phyloP scores from a whole-genome alignment of 75 land plant species.

The Cupressus sempervirens region DNA sequence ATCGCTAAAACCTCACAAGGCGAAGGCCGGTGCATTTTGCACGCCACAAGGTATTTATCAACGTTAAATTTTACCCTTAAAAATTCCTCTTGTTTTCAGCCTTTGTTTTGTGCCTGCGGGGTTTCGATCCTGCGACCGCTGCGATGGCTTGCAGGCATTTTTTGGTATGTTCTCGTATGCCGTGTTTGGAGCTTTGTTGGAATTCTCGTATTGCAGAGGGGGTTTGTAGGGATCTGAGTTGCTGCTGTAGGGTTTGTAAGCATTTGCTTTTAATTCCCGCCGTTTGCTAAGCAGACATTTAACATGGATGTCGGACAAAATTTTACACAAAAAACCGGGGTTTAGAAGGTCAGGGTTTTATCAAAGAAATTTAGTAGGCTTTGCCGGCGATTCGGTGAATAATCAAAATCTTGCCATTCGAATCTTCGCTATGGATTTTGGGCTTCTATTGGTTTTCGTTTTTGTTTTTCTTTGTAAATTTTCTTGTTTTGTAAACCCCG shows the following conservation, averaged over 20 bases:
- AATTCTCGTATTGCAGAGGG: not conserved
- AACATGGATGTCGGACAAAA: not conserved
- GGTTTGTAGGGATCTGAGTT: not conserved
- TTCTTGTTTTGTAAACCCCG: not conserved
- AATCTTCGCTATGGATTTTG: not conserved
- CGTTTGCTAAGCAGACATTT: not conserved
- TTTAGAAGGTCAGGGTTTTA: not conserved
- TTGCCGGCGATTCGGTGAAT: not conserved
- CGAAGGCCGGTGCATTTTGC: not conserved
- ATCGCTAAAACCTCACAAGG: not conserved
- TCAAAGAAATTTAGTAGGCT: not conserved
- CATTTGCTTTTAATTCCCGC: not conserved
- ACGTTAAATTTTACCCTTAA: not conserved
- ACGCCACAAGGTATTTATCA: not conserved
- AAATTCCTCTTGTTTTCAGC: not conserved
- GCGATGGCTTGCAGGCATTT: not conserved
- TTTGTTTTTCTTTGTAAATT: not conserved
- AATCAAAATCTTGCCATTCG: not conserved
- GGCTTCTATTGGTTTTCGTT: not conserved
- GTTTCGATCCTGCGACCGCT: not conserved
- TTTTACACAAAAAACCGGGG: not conserved
- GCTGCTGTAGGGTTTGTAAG: not conserved
- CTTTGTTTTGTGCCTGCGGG: not conserved
- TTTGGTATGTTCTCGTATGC: not conserved
- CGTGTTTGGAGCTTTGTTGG: not conserved